Conservation (phyloP, 208 protist species). For the Trichomonas vaginalis region DNA sequence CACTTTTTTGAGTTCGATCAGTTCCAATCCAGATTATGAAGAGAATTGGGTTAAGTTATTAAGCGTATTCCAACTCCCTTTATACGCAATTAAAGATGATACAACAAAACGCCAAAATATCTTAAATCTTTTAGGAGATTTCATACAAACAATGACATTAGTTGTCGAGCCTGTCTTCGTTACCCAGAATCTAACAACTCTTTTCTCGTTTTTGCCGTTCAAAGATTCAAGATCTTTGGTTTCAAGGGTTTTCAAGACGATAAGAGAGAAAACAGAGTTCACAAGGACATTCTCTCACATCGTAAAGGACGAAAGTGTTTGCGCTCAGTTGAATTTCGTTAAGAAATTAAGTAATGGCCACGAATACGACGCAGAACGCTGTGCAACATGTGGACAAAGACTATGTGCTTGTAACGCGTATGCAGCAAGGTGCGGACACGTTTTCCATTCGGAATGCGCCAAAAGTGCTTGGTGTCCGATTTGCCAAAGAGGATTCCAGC, state of each 20-base stretch:
- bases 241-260: neutral
- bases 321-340: neutral
- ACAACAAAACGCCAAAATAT: neutral
- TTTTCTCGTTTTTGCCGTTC: neutral
- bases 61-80: neutral
- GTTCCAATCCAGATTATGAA: neutral
- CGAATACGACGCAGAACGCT: neutral
- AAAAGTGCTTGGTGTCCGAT: neutral
- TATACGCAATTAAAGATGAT: neutral
- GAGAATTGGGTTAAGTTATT: neutral
- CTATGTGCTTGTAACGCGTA: neutral
- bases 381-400: neutral
- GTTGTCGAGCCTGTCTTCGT: neutral
- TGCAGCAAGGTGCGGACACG: neutral
- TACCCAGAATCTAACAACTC: neutral
- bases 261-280: neutral
- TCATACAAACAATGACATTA: neutral
- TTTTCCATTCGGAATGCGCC: neutral
- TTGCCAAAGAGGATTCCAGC: neutral
- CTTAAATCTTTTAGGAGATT: neutral
- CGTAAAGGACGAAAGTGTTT: neutral
- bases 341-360: neutral
- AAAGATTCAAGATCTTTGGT: neutral
- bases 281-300: neutral
- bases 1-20: neutral